Base-by-base conservation (phyloP, 2,329 filamentous ascomycete genomes). In the Xenoacremonium recifei region DNA sequence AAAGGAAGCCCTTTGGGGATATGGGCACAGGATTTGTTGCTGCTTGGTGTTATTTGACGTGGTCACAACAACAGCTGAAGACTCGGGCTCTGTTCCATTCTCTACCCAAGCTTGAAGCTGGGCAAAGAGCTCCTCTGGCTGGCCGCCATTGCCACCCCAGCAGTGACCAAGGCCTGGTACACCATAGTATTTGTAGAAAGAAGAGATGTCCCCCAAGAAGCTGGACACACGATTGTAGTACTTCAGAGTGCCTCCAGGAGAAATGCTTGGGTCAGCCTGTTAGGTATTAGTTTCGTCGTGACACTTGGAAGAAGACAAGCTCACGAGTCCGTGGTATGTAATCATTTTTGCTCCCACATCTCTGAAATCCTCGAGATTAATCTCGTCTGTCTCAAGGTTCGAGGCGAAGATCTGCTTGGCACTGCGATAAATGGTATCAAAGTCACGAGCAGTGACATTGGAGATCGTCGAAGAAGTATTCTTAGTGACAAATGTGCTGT, bases 21-120 rank as follows among this genome's bases (percentile, higher is more conserved):
- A 64, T 30, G 57, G 57, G 49, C 73, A 76, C 40, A 75, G 52
- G 15, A 59, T 59, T 17, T 70, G 60, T 27, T 60, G 56, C 27
- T 67, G 40, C 2, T 21, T 40, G 16, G 11, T 34, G 12, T 42
- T 44, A n/a, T 41, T 42, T 12, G 27, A 20, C 2, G 34, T 27
- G 6, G 37, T 43, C 21, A 51, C 35, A 15, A 16, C 29, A 9
- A 53, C 49, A 0, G 30, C 34, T 17, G 39, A 34, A 4, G 19
- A 42, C 6, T 60, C 54, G 2, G 61, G 61, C 0, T 48, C 49
- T 13, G 45, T 52, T 6, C 59, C 60, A 5, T 64, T 48, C 37
- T 65, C 61, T 4, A 64, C 63, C 63, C 61, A 64, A 2, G 37
- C 42, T 3, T 48, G 43, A 6, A 65, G 39, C 12, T 51, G 48